Conservation (phyloP, 176 grass and related monocot species). For the maize (Zea mays) region DNA sequence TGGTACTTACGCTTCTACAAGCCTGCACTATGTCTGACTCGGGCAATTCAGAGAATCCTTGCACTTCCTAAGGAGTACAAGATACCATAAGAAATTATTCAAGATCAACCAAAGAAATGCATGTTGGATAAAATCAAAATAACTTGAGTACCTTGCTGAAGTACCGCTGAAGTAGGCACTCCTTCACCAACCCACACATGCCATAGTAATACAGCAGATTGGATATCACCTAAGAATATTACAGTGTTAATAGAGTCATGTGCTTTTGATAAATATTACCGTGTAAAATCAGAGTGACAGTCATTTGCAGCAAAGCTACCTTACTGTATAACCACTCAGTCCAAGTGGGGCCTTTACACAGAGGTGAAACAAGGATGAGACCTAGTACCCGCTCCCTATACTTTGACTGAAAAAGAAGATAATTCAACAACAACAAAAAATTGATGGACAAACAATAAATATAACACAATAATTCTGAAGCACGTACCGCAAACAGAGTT, state of each 20-base stretch:
- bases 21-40: conserved; percentile 96
- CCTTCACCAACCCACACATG: conserved; percentile 87
- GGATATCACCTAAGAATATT: conserved; percentile 59
- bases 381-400: conserved; percentile 91
- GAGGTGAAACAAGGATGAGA: conserved; percentile 88
- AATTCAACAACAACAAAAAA: not conserved
- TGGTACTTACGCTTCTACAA: conserved; percentile 77
- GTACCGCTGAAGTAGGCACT: conserved; percentile 86
- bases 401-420: conserved; percentile 61
- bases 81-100: conserved; percentile 6
- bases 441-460: not conserved
- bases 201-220: conserved; percentile 99
- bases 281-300: not conserved
- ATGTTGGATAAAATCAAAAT: conserved; percentile 5
- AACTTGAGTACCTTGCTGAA: conserved; percentile 79
- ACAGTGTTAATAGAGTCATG: conserved; percentile 30
- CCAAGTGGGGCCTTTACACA: conserved; percentile 90
- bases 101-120: conserved; percentile 28
- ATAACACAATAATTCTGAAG: conserved; percentile 10
- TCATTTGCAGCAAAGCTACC: conserved; percentile 47
- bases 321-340: conserved; percentile 95
- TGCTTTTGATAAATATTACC: not conserved
- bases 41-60: conserved; percentile 76
- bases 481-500: conserved; percentile 87
- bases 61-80: conserved; percentile 64